Conservation (phyloP, 1,284 basidiomycete genomes). For the Xerocomus nothofagi region DNA sequence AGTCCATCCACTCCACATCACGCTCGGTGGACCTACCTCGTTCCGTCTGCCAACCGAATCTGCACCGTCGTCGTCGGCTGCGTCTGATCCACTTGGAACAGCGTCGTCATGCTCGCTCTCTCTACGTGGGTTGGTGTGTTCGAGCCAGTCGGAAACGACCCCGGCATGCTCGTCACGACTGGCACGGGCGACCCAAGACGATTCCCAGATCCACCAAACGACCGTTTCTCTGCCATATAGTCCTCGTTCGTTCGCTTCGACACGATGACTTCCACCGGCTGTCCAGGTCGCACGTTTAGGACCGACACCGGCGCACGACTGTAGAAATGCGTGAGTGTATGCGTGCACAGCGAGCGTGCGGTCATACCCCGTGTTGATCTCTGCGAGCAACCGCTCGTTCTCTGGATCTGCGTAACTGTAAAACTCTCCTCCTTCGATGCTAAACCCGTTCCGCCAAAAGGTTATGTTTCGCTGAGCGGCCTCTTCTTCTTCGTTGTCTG, state of each 20-base stretch:
- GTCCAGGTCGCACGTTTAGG: conserved; percentile 76
- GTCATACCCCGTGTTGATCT: conserved; percentile 77
- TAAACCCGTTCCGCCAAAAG: conserved; percentile 95
- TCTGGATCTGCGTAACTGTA: conserved; percentile 83
- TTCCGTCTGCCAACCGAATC: conserved; percentile 88
- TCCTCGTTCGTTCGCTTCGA: conserved; percentile 74
- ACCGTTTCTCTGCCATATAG: conserved; percentile 57
- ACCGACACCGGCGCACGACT: conserved; percentile 80
- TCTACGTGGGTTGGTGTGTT: conserved; percentile 22
- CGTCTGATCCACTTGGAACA: conserved; percentile 80
- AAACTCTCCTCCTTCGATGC: conserved; percentile 87
- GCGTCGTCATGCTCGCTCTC: conserved; percentile 46
- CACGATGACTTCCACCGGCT: conserved; percentile 87
- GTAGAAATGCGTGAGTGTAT: neutral
- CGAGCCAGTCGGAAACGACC: conserved; percentile 46
- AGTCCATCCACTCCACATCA: neutral
- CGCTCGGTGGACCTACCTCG: conserved; percentile 53
- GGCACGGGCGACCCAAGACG: conserved; percentile 76
- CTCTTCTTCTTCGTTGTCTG: conserved; percentile 50
- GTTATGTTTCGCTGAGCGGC: conserved; percentile 78
- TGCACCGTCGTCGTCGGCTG: conserved; percentile 91
- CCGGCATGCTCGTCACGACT: conserved; percentile 49
- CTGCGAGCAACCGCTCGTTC: conserved; percentile 70
- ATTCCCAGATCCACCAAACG: conserved; percentile 79
- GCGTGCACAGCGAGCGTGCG: neutral